A percentile compares a stretch with the other conserved stretches of the same genome.
Conservation (phyloP, 2,329 filamentous ascomycete genomes). For the Trichoderma sp. region DNA sequence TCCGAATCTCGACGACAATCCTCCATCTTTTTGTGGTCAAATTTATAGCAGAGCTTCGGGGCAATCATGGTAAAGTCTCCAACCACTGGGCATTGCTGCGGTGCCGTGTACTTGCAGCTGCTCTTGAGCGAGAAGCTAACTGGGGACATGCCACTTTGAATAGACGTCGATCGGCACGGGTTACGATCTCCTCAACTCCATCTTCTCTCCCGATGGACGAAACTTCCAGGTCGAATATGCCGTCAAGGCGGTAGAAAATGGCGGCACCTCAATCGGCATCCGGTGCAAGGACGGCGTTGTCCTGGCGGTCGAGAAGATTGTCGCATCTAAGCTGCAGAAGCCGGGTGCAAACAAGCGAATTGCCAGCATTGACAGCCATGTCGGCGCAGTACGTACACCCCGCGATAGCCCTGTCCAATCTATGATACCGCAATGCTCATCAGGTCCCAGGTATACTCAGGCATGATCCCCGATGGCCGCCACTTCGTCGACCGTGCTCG, state of each 20-base stretch:
- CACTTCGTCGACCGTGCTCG: conserved; percentile 93
- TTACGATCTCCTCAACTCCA: conserved; percentile 98
- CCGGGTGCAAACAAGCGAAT: conserved; percentile 96
- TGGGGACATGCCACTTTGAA: neutral
- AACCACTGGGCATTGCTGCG: neutral
- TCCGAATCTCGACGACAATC: conserved; percentile 10
- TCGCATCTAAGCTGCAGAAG: conserved; percentile 93
- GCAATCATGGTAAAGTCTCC: conserved; percentile 19
- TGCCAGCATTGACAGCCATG: conserved; percentile 87
- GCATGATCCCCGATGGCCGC: conserved; percentile 89
- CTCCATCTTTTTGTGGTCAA: neutral
- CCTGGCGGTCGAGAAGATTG: conserved; percentile 92
- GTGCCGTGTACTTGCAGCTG: neutral
- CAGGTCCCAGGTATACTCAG: conserved; percentile 75
- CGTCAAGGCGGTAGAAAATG: conserved; percentile 97
- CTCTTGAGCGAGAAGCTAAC: conserved; percentile 17
- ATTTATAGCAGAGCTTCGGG: neutral
- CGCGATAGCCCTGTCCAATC: conserved; percentile 35
- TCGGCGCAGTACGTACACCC: conserved; percentile 72
- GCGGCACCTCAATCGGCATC: conserved; percentile 93
- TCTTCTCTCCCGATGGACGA: conserved; percentile 97
- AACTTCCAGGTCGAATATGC: conserved; percentile 99
- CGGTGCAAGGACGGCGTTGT: conserved; percentile 96
- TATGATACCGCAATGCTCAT: conserved; percentile 4
- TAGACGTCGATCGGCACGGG: conserved; percentile 99